Conservation (phyloP, 768 basidiomycete genomes). For the Grammothele lineata region DNA sequence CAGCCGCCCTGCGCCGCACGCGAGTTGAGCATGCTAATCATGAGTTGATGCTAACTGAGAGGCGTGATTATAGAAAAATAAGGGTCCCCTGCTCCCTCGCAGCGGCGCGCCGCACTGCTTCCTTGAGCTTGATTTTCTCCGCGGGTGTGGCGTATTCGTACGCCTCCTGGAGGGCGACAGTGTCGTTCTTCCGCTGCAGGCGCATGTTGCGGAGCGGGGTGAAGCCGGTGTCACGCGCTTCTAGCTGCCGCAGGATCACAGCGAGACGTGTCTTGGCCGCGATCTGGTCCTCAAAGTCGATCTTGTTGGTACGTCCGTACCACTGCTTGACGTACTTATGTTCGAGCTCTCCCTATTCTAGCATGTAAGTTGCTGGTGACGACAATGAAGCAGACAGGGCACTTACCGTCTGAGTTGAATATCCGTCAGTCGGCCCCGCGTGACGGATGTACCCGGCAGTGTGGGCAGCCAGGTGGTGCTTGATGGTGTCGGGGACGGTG, state of each 20-base stretch:
- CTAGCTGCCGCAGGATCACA: background rate
- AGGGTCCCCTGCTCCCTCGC: no score
- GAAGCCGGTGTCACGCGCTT: background rate
- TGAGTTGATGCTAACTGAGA: no score
- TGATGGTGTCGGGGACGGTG: conserved; percentile 13
- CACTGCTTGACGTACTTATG: conserved; percentile 8
- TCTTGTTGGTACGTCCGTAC: conserved; percentile 5
- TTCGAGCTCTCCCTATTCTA: conserved; percentile 13
- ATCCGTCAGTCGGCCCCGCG: conserved; percentile 7
- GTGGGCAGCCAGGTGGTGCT: conserved; percentile 10
- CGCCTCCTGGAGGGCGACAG: no score
- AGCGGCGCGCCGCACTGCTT: no score
- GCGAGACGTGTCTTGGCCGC: background rate
- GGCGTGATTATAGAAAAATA: no score
- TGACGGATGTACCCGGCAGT: background rate
- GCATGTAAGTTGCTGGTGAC: background rate
- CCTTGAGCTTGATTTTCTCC: no score
- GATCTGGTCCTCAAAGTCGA: conserved; percentile 3
- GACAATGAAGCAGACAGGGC: background rate
- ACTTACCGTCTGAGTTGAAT: conserved; percentile 12
- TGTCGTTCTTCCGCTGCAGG: no score
- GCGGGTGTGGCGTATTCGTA: no score
- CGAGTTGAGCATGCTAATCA: no score
- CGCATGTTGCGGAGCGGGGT: no score
- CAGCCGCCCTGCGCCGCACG: no score